Conservation (phyloP, 2,329 filamentous ascomycete genomes). For the Tolypocladium pustulatum region DNA sequence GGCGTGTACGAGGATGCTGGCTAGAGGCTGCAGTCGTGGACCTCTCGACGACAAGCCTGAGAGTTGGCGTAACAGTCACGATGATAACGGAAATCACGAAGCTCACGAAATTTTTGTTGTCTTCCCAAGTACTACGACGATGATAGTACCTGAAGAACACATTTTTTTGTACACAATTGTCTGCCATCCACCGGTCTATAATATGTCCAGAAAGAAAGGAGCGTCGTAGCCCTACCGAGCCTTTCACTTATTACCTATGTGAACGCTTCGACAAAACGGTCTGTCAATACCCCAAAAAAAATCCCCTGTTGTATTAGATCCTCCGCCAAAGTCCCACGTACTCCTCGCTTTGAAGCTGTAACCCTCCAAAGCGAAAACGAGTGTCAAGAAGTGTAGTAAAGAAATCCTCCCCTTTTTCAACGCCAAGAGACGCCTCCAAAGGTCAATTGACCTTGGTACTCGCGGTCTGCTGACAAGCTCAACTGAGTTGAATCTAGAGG, state of each 20-base stretch:
- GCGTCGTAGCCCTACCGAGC: background rate
- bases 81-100: background rate
- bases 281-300: background rate
- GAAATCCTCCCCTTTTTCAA: background rate
- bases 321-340: background rate
- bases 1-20: slow-evolving; percentile 12
- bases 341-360: background rate
- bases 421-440: background rate
- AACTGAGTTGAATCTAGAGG: slow-evolving; percentile 15
- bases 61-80: background rate
- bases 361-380: background rate
- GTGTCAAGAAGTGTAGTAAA: background rate
- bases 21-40: slow-evolving; percentile 3
- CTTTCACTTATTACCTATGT: background rate
- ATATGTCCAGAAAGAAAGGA: background rate
- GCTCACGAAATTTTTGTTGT: background rate
- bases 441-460: background rate
- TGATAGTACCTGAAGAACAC: background rate
- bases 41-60: background rate
- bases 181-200: background rate
- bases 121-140: background rate
- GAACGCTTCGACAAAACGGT: background rate
- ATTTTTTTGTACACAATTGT: background rate
- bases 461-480: background rate
- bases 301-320: background rate